Base-by-base conservation (phyloP, 495 filamentous ascomycete species). In the Penicillium antarcticum region DNA sequence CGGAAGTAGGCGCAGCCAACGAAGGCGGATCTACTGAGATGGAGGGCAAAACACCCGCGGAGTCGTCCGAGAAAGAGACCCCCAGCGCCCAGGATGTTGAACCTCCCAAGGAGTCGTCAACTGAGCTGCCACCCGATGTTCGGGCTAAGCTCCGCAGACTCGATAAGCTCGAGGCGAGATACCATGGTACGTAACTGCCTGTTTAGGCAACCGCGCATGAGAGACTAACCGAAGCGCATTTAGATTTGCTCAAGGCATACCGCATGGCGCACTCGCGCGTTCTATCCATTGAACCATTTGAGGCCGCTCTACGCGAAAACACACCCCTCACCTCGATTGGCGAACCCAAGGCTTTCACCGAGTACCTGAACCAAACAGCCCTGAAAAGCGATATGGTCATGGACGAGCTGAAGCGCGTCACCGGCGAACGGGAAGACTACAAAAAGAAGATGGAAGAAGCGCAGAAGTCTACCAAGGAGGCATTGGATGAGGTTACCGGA, bases 351-450 rank as follows among this genome's bases (percentile, higher is more conserved):
- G 86, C 90, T 1, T 71, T 98, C 26, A 84, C 92, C 3, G 94
- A 97, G 69, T 98, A 97, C 63, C 78, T 98, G n/a, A 94, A 86
- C 55, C 90, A 95, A 67, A 71, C 96, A 34, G 89, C 86, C 45
- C 69, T 91, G 21, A 92, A 92, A 55, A 83, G 85, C 9, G 91
- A 96, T 55, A 89, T 98, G 84, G 82, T 94, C 2, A 80, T 91
- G 78, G 87, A 95, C 14, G 94, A 98, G 65, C 74, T 96, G n/a
- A 96, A 91, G 71, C 81, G 91, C 0, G 83, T 96, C 0, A 84
- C 90, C 0, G 79, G 75, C 19, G 95, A 97, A 56, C 83, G 86
- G 29, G 91, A 97, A 62, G 79, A 80, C 8, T 82, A 83, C 57
- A 95, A 89, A 58, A 85, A 83, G 57, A 91, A 87, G 58, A 68